Conservation (phyloP, 306 rosid genomes). For the Quercus cerris region DNA sequence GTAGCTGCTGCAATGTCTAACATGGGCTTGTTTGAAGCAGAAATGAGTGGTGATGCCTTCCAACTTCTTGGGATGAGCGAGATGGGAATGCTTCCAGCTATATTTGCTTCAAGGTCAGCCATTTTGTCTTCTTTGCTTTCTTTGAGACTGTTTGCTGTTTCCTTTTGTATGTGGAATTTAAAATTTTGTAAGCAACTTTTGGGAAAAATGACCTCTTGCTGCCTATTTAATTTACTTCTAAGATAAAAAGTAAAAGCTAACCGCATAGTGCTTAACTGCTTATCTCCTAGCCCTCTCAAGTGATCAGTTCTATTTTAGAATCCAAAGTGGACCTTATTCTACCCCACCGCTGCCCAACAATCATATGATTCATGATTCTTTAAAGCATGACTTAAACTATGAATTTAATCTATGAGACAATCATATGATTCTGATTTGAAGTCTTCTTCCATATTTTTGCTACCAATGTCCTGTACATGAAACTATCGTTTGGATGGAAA, state of each 20-base stretch:
- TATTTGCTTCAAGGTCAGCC: conserved; percentile 72
- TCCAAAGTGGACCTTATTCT: background rate
- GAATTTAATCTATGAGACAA: background rate
- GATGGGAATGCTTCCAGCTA: conserved; percentile 84
- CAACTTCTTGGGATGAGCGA: conserved; percentile 96
- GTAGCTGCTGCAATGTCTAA: conserved; percentile 88
- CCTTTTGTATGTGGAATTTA: background rate
- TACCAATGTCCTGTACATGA: background rate
- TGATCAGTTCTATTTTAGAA: background rate
- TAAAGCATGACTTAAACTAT: background rate
- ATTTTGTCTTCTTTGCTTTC: conserved; percentile 11
- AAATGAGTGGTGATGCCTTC: conserved; percentile 86
- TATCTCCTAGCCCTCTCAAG: background rate
- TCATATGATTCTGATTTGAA: background rate
- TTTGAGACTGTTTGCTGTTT: background rate
- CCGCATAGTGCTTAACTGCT: background rate
- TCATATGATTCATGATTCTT: background rate
- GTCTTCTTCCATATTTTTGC: background rate
- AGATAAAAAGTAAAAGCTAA: background rate
- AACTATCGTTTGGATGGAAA: background rate
- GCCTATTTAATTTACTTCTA: background rate
- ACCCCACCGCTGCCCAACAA: background rate
- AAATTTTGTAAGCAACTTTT: background rate
- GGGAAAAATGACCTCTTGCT: background rate
- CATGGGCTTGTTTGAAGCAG: conserved; percentile 88